Conservation (phyloP, 805 yeast species). For the Metschnikowia dekortorum region DNA sequence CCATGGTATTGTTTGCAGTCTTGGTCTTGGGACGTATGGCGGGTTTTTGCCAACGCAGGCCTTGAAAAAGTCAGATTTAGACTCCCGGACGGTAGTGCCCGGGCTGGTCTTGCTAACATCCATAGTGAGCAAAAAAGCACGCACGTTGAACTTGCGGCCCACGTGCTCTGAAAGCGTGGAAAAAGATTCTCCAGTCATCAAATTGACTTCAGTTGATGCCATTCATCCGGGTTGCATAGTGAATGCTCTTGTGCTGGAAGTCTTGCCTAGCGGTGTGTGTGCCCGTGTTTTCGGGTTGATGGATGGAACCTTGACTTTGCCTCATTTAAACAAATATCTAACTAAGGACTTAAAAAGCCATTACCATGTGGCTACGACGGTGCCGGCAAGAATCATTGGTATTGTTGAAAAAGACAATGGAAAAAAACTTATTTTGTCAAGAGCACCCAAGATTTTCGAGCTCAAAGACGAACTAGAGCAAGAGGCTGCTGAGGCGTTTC, state of each 20-base stretch:
- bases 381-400: slow-evolving; percentile 70
- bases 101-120: slow-evolving; percentile 73
- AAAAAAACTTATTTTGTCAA: slow-evolving; percentile 61
- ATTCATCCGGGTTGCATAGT: slow-evolving; percentile 82
- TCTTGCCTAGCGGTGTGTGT: slow-evolving; percentile 58
- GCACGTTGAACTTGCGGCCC: slow-evolving; percentile 58
- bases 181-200: slow-evolving; percentile 38
- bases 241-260: slow-evolving; percentile 63
- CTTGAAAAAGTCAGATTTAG: slow-evolving; percentile 35
- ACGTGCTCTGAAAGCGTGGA: slow-evolving; percentile 41
- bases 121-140: slow-evolving; percentile 38
- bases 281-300: slow-evolving; percentile 72
- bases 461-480: slow-evolving; percentile 20
- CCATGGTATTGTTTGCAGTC: slow-evolving; percentile 76
- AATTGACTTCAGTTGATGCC: slow-evolving; percentile 72
- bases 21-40: slow-evolving; percentile 54
- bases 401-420: slow-evolving; percentile 44
- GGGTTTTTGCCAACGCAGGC: slow-evolving; percentile 80
- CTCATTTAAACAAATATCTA: slow-evolving; percentile 57
- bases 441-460: slow-evolving; percentile 50
- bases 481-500: slow-evolving; percentile 56
- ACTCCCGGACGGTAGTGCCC: slow-evolving; percentile 33
- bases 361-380: slow-evolving; percentile 60
- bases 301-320: slow-evolving; percentile 62
- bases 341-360: slow-evolving; percentile 50